Evolutionary conservation across 2,329 filamentous ascomycete genomes (phyloP).

Genomic region (Sporothrix protearum): DNA sequence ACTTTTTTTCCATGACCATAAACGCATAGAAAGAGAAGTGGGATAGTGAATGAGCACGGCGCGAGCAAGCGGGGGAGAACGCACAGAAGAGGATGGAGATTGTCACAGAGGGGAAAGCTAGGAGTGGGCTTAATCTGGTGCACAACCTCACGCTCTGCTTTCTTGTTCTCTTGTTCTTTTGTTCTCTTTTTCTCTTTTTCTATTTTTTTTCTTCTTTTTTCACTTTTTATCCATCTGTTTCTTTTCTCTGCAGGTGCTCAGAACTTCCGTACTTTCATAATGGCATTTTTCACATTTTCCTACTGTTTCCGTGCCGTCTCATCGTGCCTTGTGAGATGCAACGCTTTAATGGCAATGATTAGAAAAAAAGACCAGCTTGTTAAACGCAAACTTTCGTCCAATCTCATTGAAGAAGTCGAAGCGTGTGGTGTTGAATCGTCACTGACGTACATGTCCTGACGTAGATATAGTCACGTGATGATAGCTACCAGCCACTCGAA

Average conservation of each 20-base stretch:
- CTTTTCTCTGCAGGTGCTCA: slow-evolving; percentile 3
- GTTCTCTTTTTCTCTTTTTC: neutral
- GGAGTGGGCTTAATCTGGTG: slow-evolving; percentile 1
- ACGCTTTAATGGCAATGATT: too few relatives aligned
- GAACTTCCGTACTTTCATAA: neutral
- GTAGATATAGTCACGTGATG: neutral
- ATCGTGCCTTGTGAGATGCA: neutral
- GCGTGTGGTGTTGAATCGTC: neutral
- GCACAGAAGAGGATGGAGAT: neutral
- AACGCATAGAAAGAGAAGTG: neutral
- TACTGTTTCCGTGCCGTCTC: too few relatives aligned
- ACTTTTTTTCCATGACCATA: neutral
- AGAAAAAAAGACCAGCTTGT: neutral
- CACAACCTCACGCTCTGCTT: neutral
- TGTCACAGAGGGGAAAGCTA: neutral
- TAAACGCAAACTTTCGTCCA: neutral
- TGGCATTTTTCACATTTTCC: slow-evolving; percentile 1
- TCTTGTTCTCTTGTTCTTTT: neutral
- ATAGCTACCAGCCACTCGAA: neutral
- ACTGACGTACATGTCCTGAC: too few relatives aligned
- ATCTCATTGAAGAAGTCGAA: neutral
- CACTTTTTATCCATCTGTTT: neutral
- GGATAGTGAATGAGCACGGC: too few relatives aligned
- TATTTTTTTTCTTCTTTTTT: neutral
- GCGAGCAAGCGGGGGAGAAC: neutral